These are phyloP conservation scores for Apiospora saccharicola DNA, from an alignment of 2,329 filamentous ascomycete genomes.

Conservation along the genomic window DNA sequence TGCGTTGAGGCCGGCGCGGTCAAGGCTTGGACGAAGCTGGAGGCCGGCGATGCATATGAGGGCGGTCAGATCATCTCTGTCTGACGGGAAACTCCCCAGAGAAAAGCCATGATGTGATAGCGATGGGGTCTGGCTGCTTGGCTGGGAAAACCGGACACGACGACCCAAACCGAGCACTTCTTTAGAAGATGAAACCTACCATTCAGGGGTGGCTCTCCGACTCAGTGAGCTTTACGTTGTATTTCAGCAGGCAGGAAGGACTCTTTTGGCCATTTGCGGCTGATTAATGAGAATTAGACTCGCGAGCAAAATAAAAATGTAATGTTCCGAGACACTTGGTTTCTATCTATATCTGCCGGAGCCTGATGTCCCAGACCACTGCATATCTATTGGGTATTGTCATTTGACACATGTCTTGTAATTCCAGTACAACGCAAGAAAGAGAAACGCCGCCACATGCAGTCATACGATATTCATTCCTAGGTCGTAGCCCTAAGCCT, in stretches of 20 bases:
- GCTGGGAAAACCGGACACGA: not conserved
- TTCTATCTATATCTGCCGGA: not conserved
- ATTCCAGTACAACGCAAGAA: not conserved
- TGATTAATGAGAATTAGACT: slow-evolving; percentile 10
- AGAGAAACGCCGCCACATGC: not conserved
- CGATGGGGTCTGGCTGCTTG: not conserved
- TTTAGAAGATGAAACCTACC: not conserved
- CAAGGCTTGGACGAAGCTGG: slow-evolving; percentile 81
- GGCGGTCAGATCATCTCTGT: slow-evolving; percentile 63
- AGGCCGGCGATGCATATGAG: slow-evolving; percentile 75
- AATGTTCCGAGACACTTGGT: not conserved
- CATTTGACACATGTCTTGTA: not conserved
- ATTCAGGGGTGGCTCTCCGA: not conserved
- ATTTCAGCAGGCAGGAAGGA: slow-evolving; percentile 19
- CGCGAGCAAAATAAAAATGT: slow-evolving; percentile 6
- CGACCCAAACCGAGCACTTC: not conserved
- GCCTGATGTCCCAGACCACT: not conserved
- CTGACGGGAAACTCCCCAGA: slow-evolving; percentile 32
- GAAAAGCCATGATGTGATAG: slow-evolving; percentile 9
- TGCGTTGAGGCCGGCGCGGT: slow-evolving; percentile 93
- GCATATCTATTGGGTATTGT: not conserved
- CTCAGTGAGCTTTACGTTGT: slow-evolving; percentile 17
- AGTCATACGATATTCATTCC: not conserved
- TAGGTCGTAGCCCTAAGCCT: not conserved
- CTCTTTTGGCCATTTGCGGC: slow-evolving; percentile 12